Evolutionary conservation across 805 yeast species (phyloP), one percentile per base, ranked within the genome.

Genomic region (Metschnikowia drakensbergensis): DNA sequence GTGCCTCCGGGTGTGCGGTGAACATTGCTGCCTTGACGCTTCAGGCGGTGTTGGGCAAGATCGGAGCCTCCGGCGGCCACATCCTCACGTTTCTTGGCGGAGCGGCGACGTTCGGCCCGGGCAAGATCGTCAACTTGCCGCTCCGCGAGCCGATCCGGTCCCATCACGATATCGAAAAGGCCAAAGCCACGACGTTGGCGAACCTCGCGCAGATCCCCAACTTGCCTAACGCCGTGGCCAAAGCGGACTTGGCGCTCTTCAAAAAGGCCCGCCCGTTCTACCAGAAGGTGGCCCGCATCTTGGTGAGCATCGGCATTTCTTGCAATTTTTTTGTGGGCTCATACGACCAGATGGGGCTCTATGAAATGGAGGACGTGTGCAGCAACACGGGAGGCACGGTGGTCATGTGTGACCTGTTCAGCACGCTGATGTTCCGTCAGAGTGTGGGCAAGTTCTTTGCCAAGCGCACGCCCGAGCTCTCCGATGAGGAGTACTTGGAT

Each of bases 301-400:
- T 80, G 23, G 73, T 81, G 0, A 53, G 66, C 3, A 71, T 75
- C 52, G 86, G 87, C 0, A 76, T 80, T 46, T 69, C 82, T 5
- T 68, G 82, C 40, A 79, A 81, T 57, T 61, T 82, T 22, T 82
- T 82, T 54, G 75, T 81, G 49, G 88, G 88, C 11, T 75, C 84
- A 9, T 83, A 83, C 60, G 88, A 83, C 62, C 89, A 83, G 62
- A 74, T 82, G 38, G 89, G 89, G 0, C 66, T 83, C 30, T 77
- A 67, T 53, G 89, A 83, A 60, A 84, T 83, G 88, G 83, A 80
- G 50, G 69, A 74, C 11, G 63, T 83, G 8, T 68, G 80, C 44
- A 72, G 75, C 57, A 71, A 71, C 49, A 82, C 87, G 8, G 88
- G 88, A 27, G 89, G 89, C 44, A 68, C 69, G 3, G 74, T 82